A percentile compares a stretch with the other conserved stretches of the same genome.
Conservation (phyloP, 768 basidiomycete species). For the Trametes maxima region DNA sequence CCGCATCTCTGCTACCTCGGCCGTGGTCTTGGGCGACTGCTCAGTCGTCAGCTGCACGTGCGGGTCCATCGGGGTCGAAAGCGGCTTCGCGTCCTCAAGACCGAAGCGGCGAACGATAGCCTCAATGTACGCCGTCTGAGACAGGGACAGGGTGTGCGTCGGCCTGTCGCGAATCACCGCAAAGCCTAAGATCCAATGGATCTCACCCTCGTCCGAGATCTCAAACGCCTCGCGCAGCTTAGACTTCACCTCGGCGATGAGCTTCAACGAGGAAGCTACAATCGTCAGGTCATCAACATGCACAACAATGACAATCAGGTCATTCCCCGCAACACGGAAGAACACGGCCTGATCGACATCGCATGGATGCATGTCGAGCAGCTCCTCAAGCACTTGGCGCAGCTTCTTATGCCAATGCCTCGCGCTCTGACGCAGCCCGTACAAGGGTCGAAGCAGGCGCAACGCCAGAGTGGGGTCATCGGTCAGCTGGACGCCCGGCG, state of each 20-base stretch:
- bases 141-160: conserved; percentile 14
- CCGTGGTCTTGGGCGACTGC: conserved; percentile 9
- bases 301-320: conserved; percentile 5
- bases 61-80: conserved; percentile 14
- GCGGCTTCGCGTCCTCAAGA: conserved; percentile 1
- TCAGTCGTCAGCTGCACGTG: not conserved
- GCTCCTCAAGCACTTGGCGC: not conserved
- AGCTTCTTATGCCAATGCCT: conserved; percentile 27
- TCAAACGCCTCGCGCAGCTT: not conserved
- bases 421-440: conserved; percentile 34
- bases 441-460: conserved; percentile 25
- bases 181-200: conserved; percentile 24
- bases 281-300: conserved; percentile 25
- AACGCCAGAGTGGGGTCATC: conserved; percentile 19
- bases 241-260: not conserved
- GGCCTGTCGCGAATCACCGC: conserved; percentile 19
- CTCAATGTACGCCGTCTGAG: conserved; percentile 20
- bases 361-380: conserved; percentile 15
- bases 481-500: not conserved
- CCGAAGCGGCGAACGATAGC: conserved; percentile 16
- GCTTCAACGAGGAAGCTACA: not conserved
- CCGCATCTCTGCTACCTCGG: conserved; percentile 4
- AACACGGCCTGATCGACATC: conserved; percentile 20
- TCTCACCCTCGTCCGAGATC: no score
- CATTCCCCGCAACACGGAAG: not conserved